Base-by-base conservation (phyloP, 352 stramenopile species). In the Pythium biforme region DNA sequence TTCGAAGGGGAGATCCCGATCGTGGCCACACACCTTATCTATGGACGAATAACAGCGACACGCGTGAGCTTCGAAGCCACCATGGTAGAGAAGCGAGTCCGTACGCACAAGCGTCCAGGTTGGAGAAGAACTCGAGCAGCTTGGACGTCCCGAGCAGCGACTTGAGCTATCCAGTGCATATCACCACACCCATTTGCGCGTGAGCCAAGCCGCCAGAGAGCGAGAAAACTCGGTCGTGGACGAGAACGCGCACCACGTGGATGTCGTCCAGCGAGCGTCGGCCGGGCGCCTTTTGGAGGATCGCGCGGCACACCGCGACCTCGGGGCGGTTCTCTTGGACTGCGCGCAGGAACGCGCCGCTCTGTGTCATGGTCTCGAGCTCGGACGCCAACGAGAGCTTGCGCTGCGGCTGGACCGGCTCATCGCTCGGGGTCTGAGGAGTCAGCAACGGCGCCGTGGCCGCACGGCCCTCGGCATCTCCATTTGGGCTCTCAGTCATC, bases 51-150 rank as follows among this genome's bases (percentile, higher is more conserved):
- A 9, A 8, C 9, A 25, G 31, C 14, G 2, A 49, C 7, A 1
- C 37, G 17, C 37, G 37, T 43, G 37, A 43, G 37, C 19, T 7
- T 2, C 19, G 1, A 12, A 3, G 37, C 12, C 37, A 19, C 6
- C 12, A 43, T 10, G 1, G 1, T 8, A 43, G 20, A 52, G 22
- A 33, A 3, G 1, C 8, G 26, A 29, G 27, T 8, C 19, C n/a
- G 48, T 15, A 29, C 79, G 43, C 61, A 92, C 81, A 89, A 41
- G 79, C 76, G 53, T 94, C 85, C 22, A 94, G 66, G 51, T 91
- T 89, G 48, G 81, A 76, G 64, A 91, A 94, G 64, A 92, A 91
- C 40, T 90, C 74, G 59, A 90, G 81, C 29, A 94, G 66, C 47
- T 89, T 90, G 49, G 85, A 89, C 46, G 77, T 77, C 12, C 64